phyloP scores from a whole-genome alignment of 352 stramenopile species.

The Pythium inflatum region DNA sequence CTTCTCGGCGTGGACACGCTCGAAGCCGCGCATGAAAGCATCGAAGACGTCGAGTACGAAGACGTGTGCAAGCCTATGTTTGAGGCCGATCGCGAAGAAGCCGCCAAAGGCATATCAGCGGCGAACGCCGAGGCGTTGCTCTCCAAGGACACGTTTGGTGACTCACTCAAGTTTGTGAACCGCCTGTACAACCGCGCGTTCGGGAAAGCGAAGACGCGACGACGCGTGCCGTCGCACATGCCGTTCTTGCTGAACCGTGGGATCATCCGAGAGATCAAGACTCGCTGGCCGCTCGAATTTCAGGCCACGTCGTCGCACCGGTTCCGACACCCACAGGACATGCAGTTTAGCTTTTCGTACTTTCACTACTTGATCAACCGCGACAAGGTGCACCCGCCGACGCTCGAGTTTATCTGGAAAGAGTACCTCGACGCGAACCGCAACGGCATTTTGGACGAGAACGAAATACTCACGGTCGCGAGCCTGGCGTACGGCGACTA shows the following conservation, averaged over 20 bases:
- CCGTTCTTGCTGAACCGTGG: slow-evolving; percentile 92
- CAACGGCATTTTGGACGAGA: slow-evolving; percentile 89
- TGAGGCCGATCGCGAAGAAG: slow-evolving; percentile 27
- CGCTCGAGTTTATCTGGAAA: slow-evolving; percentile 78
- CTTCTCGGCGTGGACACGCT: slow-evolving; percentile 46
- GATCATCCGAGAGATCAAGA: slow-evolving; percentile 90
- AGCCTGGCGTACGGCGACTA: slow-evolving; percentile 79
- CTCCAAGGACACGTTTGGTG: slow-evolving; percentile 91
- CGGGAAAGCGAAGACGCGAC: slow-evolving; percentile 65
- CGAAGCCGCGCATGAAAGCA: slow-evolving; percentile 46
- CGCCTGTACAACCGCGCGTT: slow-evolving; percentile 91
- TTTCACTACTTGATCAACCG: slow-evolving; percentile 94
- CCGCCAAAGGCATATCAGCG: slow-evolving; percentile 31
- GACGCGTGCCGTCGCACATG: slow-evolving; percentile 94
- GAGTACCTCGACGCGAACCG: slow-evolving; percentile 91
- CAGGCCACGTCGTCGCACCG: slow-evolving; percentile 82
- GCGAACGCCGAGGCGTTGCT: slow-evolving; percentile 59
- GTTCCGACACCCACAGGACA: slow-evolving; percentile 92
- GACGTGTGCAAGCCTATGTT: slow-evolving; percentile 56
- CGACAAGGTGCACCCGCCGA: slow-evolving; percentile 76
- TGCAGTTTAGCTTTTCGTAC: slow-evolving; percentile 96
- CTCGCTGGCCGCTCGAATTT: slow-evolving; percentile 71
- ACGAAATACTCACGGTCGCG: slow-evolving; percentile 91
- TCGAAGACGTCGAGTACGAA: slow-evolving; percentile 73
- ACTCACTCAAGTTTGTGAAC: slow-evolving; percentile 93